Base-by-base conservation (phyloP, 257 asterid species). In the Solanum appendiculatum region DNA sequence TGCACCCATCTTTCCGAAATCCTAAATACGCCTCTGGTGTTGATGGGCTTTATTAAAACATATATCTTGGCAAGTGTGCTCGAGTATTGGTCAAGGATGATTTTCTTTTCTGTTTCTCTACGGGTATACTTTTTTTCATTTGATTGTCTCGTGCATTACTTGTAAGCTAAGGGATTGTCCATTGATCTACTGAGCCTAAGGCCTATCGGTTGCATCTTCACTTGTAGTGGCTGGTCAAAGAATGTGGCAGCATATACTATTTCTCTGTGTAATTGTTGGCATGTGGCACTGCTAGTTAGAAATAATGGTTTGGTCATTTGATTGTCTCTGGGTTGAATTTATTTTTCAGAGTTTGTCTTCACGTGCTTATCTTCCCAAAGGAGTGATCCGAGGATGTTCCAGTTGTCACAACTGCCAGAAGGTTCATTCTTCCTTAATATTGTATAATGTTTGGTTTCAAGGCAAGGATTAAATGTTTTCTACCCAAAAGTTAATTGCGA, bases 381-480 rank as follows among this genome's bases (percentile, higher is more conserved):
- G 97, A 89, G 97, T 93, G 85, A 88, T 91, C 82, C 91, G 91
- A 69, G 98, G 98, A 89, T 95, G 99, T 87, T 66, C 95, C 90
- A 89, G 89, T 86, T 93, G 95, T 82, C 85, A 81, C 40, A 92
- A 92, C 54, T 94, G 94, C 69, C 91, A 89, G 85, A 93, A 93
- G 97, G 98, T 95, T 86, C 63, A 15, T 87, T 40, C 58, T 66
- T 34, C 21, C 25, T 56, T 87, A 29, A 46, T 44, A 63, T 82
- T 48, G 48, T 25, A 27, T 29, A 87, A 63, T 77, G 33, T 42
- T 60, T 58, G 74, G 73, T 48, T 34, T 21, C 69, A 78, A 33
- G 69, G 36, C 89, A 80, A 54, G 60, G 33, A 56, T 44, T 63
- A 70, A 63, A 44, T 85, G 82, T 80, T 63, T 3, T 20, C 39